Evolutionary conservation across 805 yeast genomes (phyloP).

Genomic region (Blastobotrys terrestris): DNA sequence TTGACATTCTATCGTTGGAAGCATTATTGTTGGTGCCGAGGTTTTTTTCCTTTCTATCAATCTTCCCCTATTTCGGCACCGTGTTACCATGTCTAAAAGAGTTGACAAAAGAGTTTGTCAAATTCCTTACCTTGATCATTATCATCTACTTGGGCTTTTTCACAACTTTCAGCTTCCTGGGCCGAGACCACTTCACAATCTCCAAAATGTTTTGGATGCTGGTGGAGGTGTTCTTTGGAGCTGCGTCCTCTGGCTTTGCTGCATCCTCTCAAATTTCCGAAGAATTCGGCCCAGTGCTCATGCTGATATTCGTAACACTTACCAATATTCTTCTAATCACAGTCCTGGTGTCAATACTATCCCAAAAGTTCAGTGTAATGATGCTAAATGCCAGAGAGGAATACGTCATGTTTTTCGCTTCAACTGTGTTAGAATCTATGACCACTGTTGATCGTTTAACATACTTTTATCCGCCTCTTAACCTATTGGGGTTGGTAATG

Average conservation of each 20-base stretch:
- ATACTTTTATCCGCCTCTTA: conserved; percentile 30
- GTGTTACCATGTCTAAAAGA: conserved; percentile 29
- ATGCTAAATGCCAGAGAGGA: conserved; percentile 32
- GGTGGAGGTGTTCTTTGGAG: conserved; percentile 30
- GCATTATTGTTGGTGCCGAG: conserved; percentile 29
- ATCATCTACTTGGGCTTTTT: conserved; percentile 29
- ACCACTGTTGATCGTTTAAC: conserved; percentile 29
- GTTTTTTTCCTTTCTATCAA: conserved; percentile 26
- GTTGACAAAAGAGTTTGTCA: conserved; percentile 28
- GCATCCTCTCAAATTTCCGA: conserved; percentile 27
- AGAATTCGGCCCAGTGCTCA: conserved; percentile 28
- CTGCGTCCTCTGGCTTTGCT: conserved; percentile 29
- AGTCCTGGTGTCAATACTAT: conserved; percentile 31
- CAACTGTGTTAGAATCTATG: conserved; percentile 28
- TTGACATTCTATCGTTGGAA: conserved; percentile 27
- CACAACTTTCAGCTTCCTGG: conserved; percentile 30
- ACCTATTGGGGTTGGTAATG: conserved; percentile 24
- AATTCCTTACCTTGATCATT: conserved; percentile 25
- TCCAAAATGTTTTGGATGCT: conserved; percentile 29
- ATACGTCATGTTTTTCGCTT: conserved; percentile 26
- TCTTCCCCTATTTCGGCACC: conserved; percentile 31
- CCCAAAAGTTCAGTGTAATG: conserved; percentile 28
- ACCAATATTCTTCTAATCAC: conserved; percentile 28
- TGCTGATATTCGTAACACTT: conserved; percentile 29
- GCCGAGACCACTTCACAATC: conserved; percentile 25